These are phyloP conservation scores for Spatholobus suberectus DNA, from an alignment of 306 rosid species.

Conservation along the genomic window DNA sequence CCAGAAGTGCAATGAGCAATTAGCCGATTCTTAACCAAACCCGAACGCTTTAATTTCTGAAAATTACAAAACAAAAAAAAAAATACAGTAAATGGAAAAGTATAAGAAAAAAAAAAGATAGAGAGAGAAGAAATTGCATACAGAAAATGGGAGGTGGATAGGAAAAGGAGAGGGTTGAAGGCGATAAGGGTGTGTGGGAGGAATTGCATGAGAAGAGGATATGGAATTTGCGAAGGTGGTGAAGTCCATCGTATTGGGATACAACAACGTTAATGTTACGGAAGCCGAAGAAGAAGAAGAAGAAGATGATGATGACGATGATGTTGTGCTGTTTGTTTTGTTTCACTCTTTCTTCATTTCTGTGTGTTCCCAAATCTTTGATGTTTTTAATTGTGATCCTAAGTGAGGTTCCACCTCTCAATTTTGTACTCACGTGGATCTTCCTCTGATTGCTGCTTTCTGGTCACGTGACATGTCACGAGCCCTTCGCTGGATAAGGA, in stretches of 20 bases:
- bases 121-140: conserved; percentile 33
- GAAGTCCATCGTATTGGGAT: conserved; percentile 58
- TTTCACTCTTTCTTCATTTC: neutral
- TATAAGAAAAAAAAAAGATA: neutral
- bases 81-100: neutral
- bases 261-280: conserved; percentile 26
- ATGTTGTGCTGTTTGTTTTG: conserved; percentile 25
- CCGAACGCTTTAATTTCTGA: conserved; percentile 68
- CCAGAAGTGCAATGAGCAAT: conserved; percentile 67
- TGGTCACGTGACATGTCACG: conserved; percentile 45
- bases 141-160: conserved; percentile 54
- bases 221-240: conserved; percentile 61
- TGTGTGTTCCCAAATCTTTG: neutral
- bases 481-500: conserved; percentile 25
- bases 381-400: neutral
- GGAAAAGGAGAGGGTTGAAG: conserved; percentile 53
- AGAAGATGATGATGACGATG: conserved; percentile 23
- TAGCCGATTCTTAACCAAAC: conserved; percentile 54
- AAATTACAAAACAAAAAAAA: neutral
- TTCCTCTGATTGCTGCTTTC: neutral
- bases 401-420: conserved; percentile 12
- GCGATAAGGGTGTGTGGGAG: conserved; percentile 56
- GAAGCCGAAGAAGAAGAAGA: conserved; percentile 29
- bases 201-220: conserved; percentile 62
- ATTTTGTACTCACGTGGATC: neutral